These are phyloP conservation scores for Fusarium clavum DNA, from an alignment of 2,329 filamentous ascomycete species.

Conservation along the genomic window DNA sequence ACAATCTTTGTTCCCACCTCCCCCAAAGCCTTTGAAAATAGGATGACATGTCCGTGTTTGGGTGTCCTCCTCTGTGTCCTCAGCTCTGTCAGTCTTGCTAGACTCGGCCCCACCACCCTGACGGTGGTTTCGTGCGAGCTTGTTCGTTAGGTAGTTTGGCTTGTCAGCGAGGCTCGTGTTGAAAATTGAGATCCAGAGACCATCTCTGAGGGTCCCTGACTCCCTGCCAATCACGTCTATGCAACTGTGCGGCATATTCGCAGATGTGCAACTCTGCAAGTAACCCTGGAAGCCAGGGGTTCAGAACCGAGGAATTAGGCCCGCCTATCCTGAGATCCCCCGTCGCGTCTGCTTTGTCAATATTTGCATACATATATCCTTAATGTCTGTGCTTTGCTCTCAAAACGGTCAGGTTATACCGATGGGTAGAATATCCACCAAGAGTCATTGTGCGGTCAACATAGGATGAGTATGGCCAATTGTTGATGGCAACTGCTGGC, in stretches of 20 bases:
- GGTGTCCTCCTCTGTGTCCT: not conserved
- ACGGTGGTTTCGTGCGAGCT: conserved; percentile 39
- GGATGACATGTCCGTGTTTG: conserved; percentile 33
- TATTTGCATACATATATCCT: not conserved
- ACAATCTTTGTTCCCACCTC: conserved; percentile 30
- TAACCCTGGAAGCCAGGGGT: conserved; percentile 40
- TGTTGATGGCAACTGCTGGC: not conserved
- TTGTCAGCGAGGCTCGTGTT: conserved; percentile 25
- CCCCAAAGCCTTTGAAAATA: conserved; percentile 18
- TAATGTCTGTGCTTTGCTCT: not conserved
- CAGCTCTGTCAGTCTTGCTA: conserved; percentile 13
- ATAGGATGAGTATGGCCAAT: not conserved
- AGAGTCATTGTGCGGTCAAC: not conserved
- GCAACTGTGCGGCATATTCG: conserved; percentile 42
- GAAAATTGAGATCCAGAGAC: conserved; percentile 33
- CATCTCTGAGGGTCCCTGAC: conserved; percentile 28
- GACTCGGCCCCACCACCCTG: conserved; percentile 32
- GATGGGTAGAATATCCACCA: not conserved
- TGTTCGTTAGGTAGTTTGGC: not conserved
- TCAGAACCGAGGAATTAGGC: conserved; percentile 45
- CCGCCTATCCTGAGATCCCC: conserved; percentile 40
- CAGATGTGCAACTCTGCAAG: conserved; percentile 36
- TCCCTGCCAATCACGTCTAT: conserved; percentile 40
- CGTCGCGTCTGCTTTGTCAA: conserved; percentile 24
- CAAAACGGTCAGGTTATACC: not conserved